These are phyloP conservation scores for Orbilia javanica DNA, from an alignment of 2,329 filamentous ascomycete genomes.

Conservation along the genomic window DNA sequence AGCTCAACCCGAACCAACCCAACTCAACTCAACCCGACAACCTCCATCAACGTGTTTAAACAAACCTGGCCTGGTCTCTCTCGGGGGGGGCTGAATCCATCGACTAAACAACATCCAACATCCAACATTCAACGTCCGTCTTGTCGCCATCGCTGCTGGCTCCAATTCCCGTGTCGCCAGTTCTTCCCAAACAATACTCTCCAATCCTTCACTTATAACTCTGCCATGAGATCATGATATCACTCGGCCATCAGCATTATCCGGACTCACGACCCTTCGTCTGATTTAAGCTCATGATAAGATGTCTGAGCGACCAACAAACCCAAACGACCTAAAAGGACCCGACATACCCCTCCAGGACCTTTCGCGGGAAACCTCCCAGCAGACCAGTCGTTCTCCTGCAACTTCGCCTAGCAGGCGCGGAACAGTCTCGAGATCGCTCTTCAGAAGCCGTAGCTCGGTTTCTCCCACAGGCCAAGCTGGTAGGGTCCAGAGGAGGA, in stretches of 20 bases:
- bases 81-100: constrained; percentile 10
- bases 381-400: constrained; percentile 32
- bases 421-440: constrained; percentile 41
- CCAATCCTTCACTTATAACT: not conserved
- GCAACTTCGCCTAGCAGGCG: constrained; percentile 52
- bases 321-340: constrained; percentile 36
- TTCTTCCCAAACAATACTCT: not conserved
- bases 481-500: constrained; percentile 36
- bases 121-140: not conserved
- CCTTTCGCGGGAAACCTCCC: constrained; percentile 43
- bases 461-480: constrained; percentile 43
- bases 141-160: not conserved
- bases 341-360: constrained; percentile 59
- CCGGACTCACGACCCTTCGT: constrained; percentile 49
- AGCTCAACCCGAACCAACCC: no score
- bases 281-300: constrained; percentile 56
- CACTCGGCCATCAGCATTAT: constrained; percentile 24
- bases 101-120: not conserved
- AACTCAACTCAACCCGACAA: constrained; percentile 12
- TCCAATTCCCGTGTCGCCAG: constrained; percentile 14
- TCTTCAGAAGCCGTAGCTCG: constrained; percentile 55
- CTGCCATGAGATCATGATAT: constrained; percentile 54
- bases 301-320: constrained; percentile 57
- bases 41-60: constrained; percentile 23
- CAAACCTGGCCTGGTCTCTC: not conserved